Conservation (phyloP, 805 yeast species). For the Debaryomyces hansenii region DNA sequence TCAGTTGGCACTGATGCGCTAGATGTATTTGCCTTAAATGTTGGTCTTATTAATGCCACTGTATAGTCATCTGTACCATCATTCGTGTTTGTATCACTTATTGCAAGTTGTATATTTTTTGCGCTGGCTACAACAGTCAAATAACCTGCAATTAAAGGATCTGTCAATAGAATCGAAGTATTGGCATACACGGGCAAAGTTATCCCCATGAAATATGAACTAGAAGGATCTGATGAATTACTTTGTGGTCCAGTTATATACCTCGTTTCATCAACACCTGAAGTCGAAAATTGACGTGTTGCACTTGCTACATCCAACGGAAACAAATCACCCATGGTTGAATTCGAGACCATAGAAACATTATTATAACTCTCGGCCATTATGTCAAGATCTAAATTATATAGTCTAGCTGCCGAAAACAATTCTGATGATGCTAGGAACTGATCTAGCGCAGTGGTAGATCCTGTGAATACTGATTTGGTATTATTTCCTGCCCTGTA, state of each 20-base stretch:
- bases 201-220: slow-evolving; percentile 63
- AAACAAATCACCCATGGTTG: slow-evolving; percentile 38
- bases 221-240: slow-evolving; percentile 29
- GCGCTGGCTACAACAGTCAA: slow-evolving; percentile 54
- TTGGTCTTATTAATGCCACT: slow-evolving; percentile 34
- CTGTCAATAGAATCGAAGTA: slow-evolving; percentile 59
- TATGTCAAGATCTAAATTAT: slow-evolving; percentile 55
- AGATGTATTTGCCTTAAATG: slow-evolving; percentile 15
- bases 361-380: slow-evolving; percentile 42
- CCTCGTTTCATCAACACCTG: slow-evolving; percentile 7
- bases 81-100: slow-evolving; percentile 17
- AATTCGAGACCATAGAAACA: slow-evolving; percentile 21
- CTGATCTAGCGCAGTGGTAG: slow-evolving; percentile 49
- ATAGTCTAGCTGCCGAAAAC: slow-evolving; percentile 64
- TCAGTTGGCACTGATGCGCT: slow-evolving; percentile 42
- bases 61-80: slow-evolving; percentile 13
- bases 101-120: slow-evolving; percentile 28
- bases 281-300: slow-evolving; percentile 17
- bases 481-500: slow-evolving; percentile 75
- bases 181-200: slow-evolving; percentile 76
- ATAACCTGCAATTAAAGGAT: slow-evolving; percentile 67
- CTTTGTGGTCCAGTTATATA: slow-evolving; percentile 61
- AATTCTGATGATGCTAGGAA: slow-evolving; percentile 63
- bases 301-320: slow-evolving; percentile 50
- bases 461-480: slow-evolving; percentile 40